Evolutionary conservation across 805 yeast species (phyloP).

Genomic region (Candida mattraensis): DNA sequence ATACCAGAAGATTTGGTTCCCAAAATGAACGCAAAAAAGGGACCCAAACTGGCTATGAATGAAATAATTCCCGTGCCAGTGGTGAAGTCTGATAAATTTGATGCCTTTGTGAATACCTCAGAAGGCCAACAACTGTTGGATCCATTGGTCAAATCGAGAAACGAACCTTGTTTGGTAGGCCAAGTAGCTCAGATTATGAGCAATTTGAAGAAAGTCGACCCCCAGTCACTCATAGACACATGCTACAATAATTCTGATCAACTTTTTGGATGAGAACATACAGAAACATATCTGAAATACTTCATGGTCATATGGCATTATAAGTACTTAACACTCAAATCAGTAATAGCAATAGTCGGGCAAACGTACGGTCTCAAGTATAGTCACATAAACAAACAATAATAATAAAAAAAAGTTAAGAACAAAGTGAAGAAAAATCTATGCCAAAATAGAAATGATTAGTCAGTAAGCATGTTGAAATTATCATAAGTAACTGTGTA

Average conservation of each 20-base stretch:
- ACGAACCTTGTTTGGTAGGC: conserved; percentile 89
- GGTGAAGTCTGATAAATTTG: conserved; percentile 56
- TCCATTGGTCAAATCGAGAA: conserved; percentile 75
- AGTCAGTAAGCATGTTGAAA: conserved; percentile 2
- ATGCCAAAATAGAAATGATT: conserved; percentile 8
- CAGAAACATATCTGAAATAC: conserved; percentile 7
- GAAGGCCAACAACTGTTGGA: conserved; percentile 25
- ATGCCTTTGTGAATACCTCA: conserved; percentile 30
- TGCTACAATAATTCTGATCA: conserved; percentile 53
- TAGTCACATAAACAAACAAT: conserved; percentile 1
- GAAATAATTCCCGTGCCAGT: conserved; percentile 60
- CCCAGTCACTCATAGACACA: conserved; percentile 44
- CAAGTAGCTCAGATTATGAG: conserved; percentile 73
- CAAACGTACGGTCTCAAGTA: neutral
- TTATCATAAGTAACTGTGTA: conserved; percentile 10
- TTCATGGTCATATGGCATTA: conserved; percentile 10
- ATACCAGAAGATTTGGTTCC: conserved; percentile 13
- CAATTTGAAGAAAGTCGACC: conserved; percentile 42
- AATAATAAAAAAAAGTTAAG: neutral
- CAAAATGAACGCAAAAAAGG: conserved; percentile 18
- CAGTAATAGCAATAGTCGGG: neutral
- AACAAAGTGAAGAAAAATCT: conserved; percentile 9
- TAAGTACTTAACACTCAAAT: conserved; percentile 4
- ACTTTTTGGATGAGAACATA: conserved; percentile 38
- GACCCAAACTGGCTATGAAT: conserved; percentile 37